Conservation (phyloP, 371 early-diverging fungal species). For the Mucor circinelloides region DNA sequence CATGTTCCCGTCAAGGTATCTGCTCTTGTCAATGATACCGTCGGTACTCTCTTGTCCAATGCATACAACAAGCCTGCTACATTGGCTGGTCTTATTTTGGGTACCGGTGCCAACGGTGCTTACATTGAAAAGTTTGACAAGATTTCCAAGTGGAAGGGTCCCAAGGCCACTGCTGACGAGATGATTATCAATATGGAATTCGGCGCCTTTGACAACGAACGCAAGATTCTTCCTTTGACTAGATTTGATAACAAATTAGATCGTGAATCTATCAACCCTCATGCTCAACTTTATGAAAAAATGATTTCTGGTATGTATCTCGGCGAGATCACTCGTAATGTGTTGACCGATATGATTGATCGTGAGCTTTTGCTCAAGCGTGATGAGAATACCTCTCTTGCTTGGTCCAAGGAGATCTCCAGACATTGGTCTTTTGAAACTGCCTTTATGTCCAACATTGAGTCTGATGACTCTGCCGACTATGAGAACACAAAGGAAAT, state of each 20-base stretch:
- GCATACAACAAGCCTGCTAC: conserved; percentile 85
- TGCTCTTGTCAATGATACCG: conserved; percentile 96
- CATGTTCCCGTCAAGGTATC: conserved; percentile 75
- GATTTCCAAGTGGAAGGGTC: conserved; percentile 73
- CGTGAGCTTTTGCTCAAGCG: conserved; percentile 73
- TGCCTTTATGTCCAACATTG: conserved; percentile 90
- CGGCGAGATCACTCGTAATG: conserved; percentile 82
- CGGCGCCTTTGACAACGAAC: conserved; percentile 72
- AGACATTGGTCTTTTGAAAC: conserved; percentile 86
- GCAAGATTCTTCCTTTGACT: conserved; percentile 65
- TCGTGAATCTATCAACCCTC: conserved; percentile 59
- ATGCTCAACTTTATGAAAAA: conserved; percentile 74
- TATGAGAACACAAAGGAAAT: conserved; percentile 70
- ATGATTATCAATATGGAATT: conserved; percentile 90
- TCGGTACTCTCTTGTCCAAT: conserved; percentile 89
- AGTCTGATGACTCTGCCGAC: conserved; percentile 73
- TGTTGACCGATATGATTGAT: conserved; percentile 80
- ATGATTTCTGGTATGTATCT: conserved; percentile 83
- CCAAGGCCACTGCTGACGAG: conserved; percentile 50
- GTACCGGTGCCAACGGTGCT: conserved; percentile 96
- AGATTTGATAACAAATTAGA: conserved; percentile 68
- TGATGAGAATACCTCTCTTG: conserved; percentile 40
- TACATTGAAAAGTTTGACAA: conserved; percentile 82
- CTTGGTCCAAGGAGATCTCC: conserved; percentile 68
- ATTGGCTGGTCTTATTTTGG: conserved; percentile 88